Percentiles rank a stretch among this genome's conserved stretches.
Conservation (phyloP, 768 basidiomycete genomes). For the Psilocybe subaeruginosa region DNA sequence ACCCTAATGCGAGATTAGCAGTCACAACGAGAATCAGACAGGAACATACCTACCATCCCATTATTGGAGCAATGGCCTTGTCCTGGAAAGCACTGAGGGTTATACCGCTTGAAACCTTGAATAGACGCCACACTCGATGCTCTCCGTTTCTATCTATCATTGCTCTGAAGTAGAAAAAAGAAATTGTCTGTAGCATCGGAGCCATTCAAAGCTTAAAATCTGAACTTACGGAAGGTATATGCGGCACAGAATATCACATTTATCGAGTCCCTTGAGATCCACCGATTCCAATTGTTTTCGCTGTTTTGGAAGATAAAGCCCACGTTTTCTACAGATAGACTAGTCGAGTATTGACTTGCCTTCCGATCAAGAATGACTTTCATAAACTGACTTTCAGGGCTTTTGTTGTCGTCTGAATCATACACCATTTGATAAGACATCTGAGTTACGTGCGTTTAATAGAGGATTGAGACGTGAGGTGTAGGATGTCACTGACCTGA, state of each 20-base stretch:
- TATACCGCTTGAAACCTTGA: slow-evolving; percentile 35
- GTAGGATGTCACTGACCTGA: slow-evolving; percentile 13
- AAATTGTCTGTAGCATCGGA: not conserved
- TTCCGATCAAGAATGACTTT: slow-evolving; percentile 27
- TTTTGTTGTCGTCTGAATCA: slow-evolving; percentile 6
- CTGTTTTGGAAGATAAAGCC: not conserved
- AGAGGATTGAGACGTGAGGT: not conserved
- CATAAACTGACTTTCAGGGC: slow-evolving; percentile 28
- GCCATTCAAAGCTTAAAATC: not conserved
- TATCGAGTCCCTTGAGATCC: slow-evolving; percentile 18
- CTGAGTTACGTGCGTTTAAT: slow-evolving; percentile 1
- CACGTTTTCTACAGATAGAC: not conserved
- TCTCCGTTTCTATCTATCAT: slow-evolving; percentile 21
- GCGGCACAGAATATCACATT: slow-evolving; percentile 19
- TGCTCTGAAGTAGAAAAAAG: slow-evolving; percentile 3
- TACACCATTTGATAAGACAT: slow-evolving; percentile 22
- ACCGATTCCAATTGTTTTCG: slow-evolving; percentile 15
- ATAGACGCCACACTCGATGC: slow-evolving; percentile 31
- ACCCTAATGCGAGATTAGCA: slow-evolving; percentile 18
- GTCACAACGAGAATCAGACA: not conserved
- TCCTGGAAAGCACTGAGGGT: slow-evolving; percentile 35
- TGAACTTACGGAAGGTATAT: slow-evolving; percentile 18
- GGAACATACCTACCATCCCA: slow-evolving; percentile 31
- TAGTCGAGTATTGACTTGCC: slow-evolving; percentile 10
- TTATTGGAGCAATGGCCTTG: slow-evolving; percentile 34